Evolutionary conservation across 768 basidiomycete genomes (phyloP).

Genomic region (Clitopilus passeckerianus): DNA sequence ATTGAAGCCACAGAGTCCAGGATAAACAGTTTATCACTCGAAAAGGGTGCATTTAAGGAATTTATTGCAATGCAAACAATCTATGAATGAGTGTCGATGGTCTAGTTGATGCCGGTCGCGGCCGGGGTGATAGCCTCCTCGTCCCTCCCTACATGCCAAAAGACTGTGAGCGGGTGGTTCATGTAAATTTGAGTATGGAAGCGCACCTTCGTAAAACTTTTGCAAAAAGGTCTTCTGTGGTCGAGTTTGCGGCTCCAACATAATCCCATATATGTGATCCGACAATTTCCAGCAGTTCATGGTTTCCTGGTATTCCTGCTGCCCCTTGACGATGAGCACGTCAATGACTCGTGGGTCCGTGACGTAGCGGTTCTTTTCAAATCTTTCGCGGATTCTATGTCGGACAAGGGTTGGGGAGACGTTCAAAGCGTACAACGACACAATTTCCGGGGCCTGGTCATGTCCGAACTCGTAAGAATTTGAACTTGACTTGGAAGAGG

Average conservation of each 20-base stretch:
- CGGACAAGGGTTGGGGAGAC: conserved; percentile 75
- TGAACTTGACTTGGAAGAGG: conserved; percentile 1
- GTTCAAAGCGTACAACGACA: conserved; percentile 75
- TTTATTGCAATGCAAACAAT: not conserved
- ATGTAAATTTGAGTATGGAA: not conserved
- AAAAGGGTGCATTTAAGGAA: not conserved
- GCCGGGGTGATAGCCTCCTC: conserved; percentile 70
- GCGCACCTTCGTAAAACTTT: conserved; percentile 80
- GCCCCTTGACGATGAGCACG: conserved; percentile 76
- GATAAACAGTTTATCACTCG: too few relatives aligned
- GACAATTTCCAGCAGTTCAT: conserved; percentile 92
- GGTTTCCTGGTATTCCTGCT: conserved; percentile 90
- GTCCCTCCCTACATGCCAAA: conserved; percentile 53
- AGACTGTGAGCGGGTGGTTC: conserved; percentile 3
- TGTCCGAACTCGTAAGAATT: conserved; percentile 4
- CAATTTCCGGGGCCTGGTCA: conserved; percentile 85
- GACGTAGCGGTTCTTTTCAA: conserved; percentile 81
- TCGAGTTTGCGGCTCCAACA: conserved; percentile 43
- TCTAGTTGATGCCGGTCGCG: conserved; percentile 44
- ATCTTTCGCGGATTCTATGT: conserved; percentile 77
- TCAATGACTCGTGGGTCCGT: conserved; percentile 82
- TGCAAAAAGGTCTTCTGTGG: conserved; percentile 67
- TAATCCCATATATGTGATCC: conserved; percentile 72
- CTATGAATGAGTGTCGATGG: not conserved
- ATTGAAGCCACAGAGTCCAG: too few relatives aligned